phyloP scores from a whole-genome alignment of 768 basidiomycete genomes.

The Boletus vinaceobasis region DNA sequence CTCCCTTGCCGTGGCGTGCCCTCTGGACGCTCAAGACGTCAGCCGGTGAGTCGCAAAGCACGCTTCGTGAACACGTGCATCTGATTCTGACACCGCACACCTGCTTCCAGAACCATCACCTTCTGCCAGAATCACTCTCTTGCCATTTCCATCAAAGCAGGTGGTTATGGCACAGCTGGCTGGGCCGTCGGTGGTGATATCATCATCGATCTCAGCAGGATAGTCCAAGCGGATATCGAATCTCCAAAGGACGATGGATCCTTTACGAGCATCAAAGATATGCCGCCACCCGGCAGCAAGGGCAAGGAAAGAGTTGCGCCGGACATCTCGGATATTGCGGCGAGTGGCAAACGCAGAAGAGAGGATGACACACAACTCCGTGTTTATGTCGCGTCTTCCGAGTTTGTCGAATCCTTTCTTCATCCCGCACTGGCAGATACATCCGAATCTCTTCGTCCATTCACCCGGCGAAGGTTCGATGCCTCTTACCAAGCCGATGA shows the following conservation, averaged over 20 bases:
- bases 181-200: constrained; percentile 87
- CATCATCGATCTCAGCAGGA: constrained; percentile 72
- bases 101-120: constrained; percentile 49
- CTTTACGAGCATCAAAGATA: constrained; percentile 60
- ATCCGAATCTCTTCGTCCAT: constrained; percentile 17
- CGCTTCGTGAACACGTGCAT: constrained; percentile 1
- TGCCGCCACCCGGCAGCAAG: constrained; percentile 49
- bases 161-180: constrained; percentile 88
- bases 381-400: constrained; percentile 54
- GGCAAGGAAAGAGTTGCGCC: constrained; percentile 43
- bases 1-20: constrained; percentile 65
- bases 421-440: constrained; percentile 11
- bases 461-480: constrained; percentile 19
- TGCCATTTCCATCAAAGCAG: constrained; percentile 80
- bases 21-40: constrained; percentile 76
- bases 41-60: constrained; percentile 61
- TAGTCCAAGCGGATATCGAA: constrained; percentile 69
- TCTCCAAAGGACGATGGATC: constrained; percentile 48
- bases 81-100: constrained; percentile 1
- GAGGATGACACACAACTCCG: constrained; percentile 53
- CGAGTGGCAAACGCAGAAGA: constrained; percentile 50
- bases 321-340: constrained; percentile 7
- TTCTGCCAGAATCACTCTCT: constrained; percentile 73
- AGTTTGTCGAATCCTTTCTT: constrained; percentile 50
- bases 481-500: background rate